Percentiles rank a stretch among this genome's conserved stretches.
Conservation (phyloP, 352 stramenopile genomes). For the Elongisporangium anandrum region DNA sequence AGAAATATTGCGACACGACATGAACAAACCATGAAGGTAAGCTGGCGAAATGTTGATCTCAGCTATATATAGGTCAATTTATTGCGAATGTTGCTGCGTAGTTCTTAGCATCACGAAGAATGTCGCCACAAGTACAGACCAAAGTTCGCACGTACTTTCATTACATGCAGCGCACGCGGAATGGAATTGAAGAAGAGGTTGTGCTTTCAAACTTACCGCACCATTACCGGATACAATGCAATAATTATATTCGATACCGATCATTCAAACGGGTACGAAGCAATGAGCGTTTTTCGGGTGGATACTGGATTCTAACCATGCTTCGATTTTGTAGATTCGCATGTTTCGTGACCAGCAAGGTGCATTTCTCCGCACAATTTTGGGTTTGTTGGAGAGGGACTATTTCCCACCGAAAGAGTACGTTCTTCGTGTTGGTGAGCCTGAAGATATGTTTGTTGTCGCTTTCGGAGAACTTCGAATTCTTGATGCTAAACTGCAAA, state of each 20-base stretch:
- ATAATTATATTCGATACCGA: slow-evolving; percentile 48
- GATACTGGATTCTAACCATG: too few relatives aligned
- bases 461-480: slow-evolving; percentile 37
- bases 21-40: slow-evolving; percentile 44
- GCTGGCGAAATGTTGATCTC: not conserved
- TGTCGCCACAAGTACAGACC: slow-evolving; percentile 17
- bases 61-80: slow-evolving; percentile 1
- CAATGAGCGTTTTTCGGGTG: too few relatives aligned
- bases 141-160: slow-evolving; percentile 57
- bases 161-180: slow-evolving; percentile 70
- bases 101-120: slow-evolving; percentile 42
- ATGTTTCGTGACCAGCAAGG: slow-evolving; percentile 46
- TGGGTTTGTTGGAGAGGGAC: slow-evolving; percentile 35
- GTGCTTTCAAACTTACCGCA: slow-evolving; percentile 37
- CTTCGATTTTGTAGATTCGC: slow-evolving; percentile 11
- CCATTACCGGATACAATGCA: slow-evolving; percentile 49
- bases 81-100: slow-evolving; percentile 2
- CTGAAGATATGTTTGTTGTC: slow-evolving; percentile 55
- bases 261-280: slow-evolving; percentile 22
- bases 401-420: slow-evolving; percentile 43
- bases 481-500: slow-evolving; percentile 8
- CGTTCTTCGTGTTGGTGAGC: slow-evolving; percentile 19
- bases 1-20: slow-evolving; percentile 63
- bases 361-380: slow-evolving; percentile 45
- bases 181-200: slow-evolving; percentile 44